Base-by-base conservation (phyloP, 164 flowering plant genomes). In the Hamamelis virginiana region DNA sequence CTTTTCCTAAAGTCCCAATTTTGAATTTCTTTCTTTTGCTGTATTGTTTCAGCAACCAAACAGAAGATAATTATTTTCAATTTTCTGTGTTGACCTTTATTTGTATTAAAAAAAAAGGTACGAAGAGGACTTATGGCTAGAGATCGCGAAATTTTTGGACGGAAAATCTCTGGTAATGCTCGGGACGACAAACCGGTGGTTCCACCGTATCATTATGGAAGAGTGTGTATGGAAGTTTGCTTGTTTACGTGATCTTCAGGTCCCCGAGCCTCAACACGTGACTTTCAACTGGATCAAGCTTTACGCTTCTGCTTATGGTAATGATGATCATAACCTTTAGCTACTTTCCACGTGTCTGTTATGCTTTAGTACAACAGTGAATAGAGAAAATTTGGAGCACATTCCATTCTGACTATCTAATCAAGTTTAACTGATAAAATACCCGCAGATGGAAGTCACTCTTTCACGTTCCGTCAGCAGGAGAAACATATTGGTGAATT, bases 401-500 rank as follows among this genome's bases (percentile, higher is more conserved):
- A 53, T 53, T 46, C 14, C 9, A 21, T 59, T 21, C 18, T 28
- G 5, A 22, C 5, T 0, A 44, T 50, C 53, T 55, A 59, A 64
- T 48, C 38, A 23, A 64, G 12, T 33, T 56, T 46, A 19, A 47
- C 18, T 67, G 51, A 23, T 38, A 23, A 60, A 9, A 64, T 45
- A 45, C 26, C 76, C 52, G 76, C 95, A 96, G 99, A 90, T 87
- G 97, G 97, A 61, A 84, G 88, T 68, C 99, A 96, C 76, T 85
- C 98, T 56, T 96, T 80, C 82, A 47, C 64, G 69, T 90, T 81
- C 62, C 89, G 83, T 14, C 93, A 90, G 73, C 72, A 56, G 68
- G 98, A 96, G 74, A 96, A 91, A 68, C 97, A 92, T 78, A 85
- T 96, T 38, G 99, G 99, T 92, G 33, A 69, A 50, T 59, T 22